phyloP scores from a whole-genome alignment of 257 asterid species.

The Cordia subcordata region DNA sequence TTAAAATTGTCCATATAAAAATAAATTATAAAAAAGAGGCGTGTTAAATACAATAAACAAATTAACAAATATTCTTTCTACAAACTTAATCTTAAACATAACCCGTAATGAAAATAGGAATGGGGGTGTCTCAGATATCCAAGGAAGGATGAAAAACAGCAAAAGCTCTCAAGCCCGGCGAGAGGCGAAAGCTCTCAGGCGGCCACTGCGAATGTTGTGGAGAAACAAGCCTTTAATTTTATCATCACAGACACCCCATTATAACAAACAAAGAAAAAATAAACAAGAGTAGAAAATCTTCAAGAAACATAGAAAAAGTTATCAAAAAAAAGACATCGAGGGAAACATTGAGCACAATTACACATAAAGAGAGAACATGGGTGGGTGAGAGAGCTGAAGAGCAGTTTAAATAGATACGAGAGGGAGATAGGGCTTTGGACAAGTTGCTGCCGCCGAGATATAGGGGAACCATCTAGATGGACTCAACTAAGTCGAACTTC shows the following conservation, averaged over 20 bases:
- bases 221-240: slow-evolving; percentile 65
- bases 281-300: neutral
- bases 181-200: slow-evolving; percentile 65
- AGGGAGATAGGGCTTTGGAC: no score
- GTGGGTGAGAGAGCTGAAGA: no score
- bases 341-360: slow-evolving; percentile 54
- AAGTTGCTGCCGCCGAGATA: no score
- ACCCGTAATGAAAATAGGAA: neutral
- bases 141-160: slow-evolving; percentile 80
- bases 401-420: no score
- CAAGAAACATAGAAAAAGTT: neutral
- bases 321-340: slow-evolving; percentile 34
- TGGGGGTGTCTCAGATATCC: slow-evolving; percentile 81
- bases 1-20: no score
- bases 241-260: slow-evolving; percentile 33
- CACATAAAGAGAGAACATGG: no score
- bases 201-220: slow-evolving; percentile 78
- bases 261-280: neutral
- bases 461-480: no score
- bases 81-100: neutral
- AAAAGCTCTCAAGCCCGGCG: slow-evolving; percentile 71
- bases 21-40: no score
- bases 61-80: no score
- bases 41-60: no score
- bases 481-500: no score